phyloP scores from a whole-genome alignment of 75 land plant genomes.

The Gnetum montanum region DNA sequence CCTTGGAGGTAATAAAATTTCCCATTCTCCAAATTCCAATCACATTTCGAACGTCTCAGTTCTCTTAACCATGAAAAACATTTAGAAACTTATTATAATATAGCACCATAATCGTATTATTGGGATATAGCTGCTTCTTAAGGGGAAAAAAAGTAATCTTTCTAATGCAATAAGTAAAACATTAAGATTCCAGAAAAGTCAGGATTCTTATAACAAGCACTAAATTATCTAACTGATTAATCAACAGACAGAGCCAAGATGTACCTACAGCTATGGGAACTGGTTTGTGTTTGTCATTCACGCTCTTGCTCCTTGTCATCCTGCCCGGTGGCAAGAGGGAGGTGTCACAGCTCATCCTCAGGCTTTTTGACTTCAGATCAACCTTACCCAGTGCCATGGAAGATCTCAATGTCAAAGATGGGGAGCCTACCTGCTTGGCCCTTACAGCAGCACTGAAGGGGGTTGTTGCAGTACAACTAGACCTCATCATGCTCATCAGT shows the following conservation, averaged over 20 bases:
- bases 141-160: no score
- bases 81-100: no score
- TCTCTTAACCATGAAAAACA: no score
- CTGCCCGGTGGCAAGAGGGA: constrained; percentile 3
- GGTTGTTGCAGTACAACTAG: neutral
- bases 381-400: constrained; percentile 1
- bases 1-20: no score
- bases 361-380: constrained; percentile 2
- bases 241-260: neutral
- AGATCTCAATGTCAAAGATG: neutral
- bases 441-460: neutral
- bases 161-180: no score
- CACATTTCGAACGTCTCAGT: no score
- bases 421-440: neutral
- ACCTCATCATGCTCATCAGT: constrained; percentile 2
- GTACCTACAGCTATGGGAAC: constrained; percentile 4
- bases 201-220: no score
- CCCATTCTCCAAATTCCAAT: no score
- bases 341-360: constrained; percentile 3
- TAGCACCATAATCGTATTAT: no score
- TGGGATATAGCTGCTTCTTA: no score
- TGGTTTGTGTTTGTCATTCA: neutral
- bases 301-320: constrained; percentile 7
- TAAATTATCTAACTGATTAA: no score
- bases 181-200: no score